Percentiles rank a stretch among this genome's conserved stretches.
Conservation (phyloP, 2,329 filamentous ascomycete genomes). For the Paecilomyces dactylethromorphus region DNA sequence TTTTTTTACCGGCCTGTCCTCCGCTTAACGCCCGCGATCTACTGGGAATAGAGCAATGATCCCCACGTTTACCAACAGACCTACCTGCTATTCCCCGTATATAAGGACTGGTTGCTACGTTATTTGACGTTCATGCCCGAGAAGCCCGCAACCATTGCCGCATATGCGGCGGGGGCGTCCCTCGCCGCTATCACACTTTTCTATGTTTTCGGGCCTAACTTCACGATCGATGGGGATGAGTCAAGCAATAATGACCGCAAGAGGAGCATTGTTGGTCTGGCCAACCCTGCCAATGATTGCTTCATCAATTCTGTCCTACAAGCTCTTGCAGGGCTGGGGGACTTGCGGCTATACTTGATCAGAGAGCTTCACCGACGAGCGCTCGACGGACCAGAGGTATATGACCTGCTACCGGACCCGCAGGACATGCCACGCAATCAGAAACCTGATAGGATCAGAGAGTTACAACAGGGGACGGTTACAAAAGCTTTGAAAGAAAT, state of each 20-base stretch:
- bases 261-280: constrained; percentile 80
- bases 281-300: constrained; percentile 90
- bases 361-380: constrained; percentile 78
- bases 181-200: constrained; percentile 91
- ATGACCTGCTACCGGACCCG: constrained; percentile 53
- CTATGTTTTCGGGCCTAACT: constrained; percentile 97
- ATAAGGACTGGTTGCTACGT: background rate
- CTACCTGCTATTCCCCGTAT: background rate
- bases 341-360: constrained; percentile 86
- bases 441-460: constrained; percentile 44
- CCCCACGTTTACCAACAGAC: background rate
- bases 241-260: constrained; percentile 57
- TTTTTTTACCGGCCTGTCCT: background rate
- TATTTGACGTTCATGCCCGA: constrained; percentile 59
- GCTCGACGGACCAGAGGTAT: constrained; percentile 71
- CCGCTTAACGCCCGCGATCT: background rate
- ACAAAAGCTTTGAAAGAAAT: constrained; percentile 87
- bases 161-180: constrained; percentile 91
- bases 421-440: constrained; percentile 30
- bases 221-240: constrained; percentile 80
- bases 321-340: constrained; percentile 80
- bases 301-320: constrained; percentile 97
- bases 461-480: constrained; percentile 72
- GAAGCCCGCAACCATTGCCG: constrained; percentile 73
- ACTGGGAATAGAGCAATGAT: background rate